phyloP scores from a whole-genome alignment of 805 yeast genomes.

The Candida incommunis region DNA sequence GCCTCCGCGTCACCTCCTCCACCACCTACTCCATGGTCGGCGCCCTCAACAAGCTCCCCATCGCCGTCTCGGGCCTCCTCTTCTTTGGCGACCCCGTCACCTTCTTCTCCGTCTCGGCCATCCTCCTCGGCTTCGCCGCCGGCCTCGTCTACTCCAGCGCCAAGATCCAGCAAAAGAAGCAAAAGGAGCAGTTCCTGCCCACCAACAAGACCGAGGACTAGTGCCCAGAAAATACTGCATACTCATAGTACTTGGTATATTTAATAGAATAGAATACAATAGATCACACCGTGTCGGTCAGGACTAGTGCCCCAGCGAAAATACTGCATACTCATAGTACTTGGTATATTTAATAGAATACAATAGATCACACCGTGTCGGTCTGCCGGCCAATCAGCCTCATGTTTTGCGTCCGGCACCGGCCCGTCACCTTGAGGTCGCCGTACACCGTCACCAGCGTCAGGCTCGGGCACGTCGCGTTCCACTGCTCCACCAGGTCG shows the following conservation, averaged over 20 bases:
- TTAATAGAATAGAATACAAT: neutral
- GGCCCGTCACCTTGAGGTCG: slow-evolving; percentile 16
- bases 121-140: slow-evolving; percentile 84
- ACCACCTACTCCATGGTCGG: slow-evolving; percentile 99
- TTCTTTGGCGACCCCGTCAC: slow-evolving; percentile 94
- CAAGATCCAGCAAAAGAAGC: slow-evolving; percentile 71
- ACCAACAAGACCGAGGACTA: slow-evolving; percentile 4
- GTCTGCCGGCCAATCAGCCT: neutral
- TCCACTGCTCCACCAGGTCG: slow-evolving; percentile 40
- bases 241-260: too few species aligned
- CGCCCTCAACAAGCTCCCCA: slow-evolving; percentile 95
- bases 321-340: too few species aligned
- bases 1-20: slow-evolving; percentile 97
- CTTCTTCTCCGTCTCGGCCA: slow-evolving; percentile 81
- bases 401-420: neutral
- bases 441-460: slow-evolving; percentile 71
- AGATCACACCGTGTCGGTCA: neutral
- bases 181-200: slow-evolving; percentile 13
- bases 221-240: too few species aligned
- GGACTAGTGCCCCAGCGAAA: too few species aligned
- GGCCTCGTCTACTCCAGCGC: slow-evolving; percentile 95
- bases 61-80: slow-evolving; percentile 85
- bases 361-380: neutral
- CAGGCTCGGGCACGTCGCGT: slow-evolving; percentile 46
- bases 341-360: neutral